Conservation (phyloP, 768 basidiomycete species). For the Pleurotus sapidus region DNA sequence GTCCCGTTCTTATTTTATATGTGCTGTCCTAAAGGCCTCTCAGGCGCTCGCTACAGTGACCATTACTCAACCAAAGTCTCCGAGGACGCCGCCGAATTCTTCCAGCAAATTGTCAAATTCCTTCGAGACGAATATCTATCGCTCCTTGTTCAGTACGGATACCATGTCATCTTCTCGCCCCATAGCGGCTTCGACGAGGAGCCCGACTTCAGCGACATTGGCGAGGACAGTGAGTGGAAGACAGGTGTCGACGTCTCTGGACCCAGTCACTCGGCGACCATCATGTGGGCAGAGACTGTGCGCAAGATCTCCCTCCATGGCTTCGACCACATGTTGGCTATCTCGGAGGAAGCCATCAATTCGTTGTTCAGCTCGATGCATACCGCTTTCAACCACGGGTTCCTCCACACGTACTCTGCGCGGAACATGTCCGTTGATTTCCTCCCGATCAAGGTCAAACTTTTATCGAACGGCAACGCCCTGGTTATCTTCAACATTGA, state of each 20-base stretch:
- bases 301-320: conserved; percentile 1
- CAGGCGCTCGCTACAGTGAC: not conserved
- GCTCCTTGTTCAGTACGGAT: not conserved
- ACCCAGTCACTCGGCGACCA: not conserved
- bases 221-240: not conserved
- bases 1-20: not conserved
- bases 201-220: not conserved
- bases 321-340: conserved; percentile 6
- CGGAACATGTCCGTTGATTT: not conserved
- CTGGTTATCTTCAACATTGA: conserved; percentile 10
- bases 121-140: not conserved
- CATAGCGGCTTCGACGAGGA: not conserved
- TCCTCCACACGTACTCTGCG: not conserved
- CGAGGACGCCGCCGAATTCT: not conserved
- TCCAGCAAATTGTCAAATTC: not conserved
- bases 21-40: not conserved
- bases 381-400: not conserved
- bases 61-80: not conserved
- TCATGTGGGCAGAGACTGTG: conserved; percentile 9
- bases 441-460: not conserved
- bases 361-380: conserved; percentile 1
- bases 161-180: not conserved
- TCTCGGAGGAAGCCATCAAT: conserved; percentile 11
- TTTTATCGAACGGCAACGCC: conserved; percentile 3
- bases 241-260: not conserved